A percentile compares a stretch with the other conserved stretches of the same genome.
These are phyloP conservation scores for Xylaria nigripes DNA, from an alignment of 495 filamentous ascomycete species.

Conservation along the genomic window DNA sequence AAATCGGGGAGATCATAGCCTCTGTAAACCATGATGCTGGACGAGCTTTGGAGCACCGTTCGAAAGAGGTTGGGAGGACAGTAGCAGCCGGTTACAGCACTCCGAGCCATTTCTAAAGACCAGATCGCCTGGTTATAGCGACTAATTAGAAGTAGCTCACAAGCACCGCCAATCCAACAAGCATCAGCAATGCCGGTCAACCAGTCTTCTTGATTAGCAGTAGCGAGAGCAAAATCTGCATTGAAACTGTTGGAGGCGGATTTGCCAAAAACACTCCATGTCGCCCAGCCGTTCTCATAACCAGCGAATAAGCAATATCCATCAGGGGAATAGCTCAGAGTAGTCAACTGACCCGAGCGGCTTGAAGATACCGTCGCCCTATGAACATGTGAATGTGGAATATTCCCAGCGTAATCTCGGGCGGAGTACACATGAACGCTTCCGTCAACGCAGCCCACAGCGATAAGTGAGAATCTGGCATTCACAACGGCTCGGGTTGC, in stretches of 20 bases:
- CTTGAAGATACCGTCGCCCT: constrained; percentile 52
- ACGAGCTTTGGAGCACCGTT: constrained; percentile 78
- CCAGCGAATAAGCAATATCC: constrained; percentile 95
- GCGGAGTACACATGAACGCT: constrained; percentile 79
- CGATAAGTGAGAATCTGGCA: constrained; percentile 86
- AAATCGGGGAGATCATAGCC: constrained; percentile 87
- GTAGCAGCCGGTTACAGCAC: constrained; percentile 82
- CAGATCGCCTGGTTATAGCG: constrained; percentile 69
- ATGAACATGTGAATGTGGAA: constrained; percentile 79
- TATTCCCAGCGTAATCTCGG: constrained; percentile 86
- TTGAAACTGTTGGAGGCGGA: constrained; percentile 72
- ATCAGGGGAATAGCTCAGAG: constrained; percentile 84
- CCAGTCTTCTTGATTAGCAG: constrained; percentile 67
- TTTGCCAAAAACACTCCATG: constrained; percentile 96
- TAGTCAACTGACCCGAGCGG: constrained; percentile 61
- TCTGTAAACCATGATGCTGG: constrained; percentile 80
- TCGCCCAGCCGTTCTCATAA: constrained; percentile 87
- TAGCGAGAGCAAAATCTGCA: constrained; percentile 54
- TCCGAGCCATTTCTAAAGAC: constrained; percentile 85
- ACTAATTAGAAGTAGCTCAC: constrained; percentile 68
- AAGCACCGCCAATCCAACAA: constrained; percentile 81
- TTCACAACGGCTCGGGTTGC: constrained; percentile 78
- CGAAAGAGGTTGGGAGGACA: constrained; percentile 81
- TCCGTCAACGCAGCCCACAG: constrained; percentile 76
- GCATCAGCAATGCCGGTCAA: constrained; percentile 64